phyloP scores from a whole-genome alignment of 148 eudicot species.

The Beta vulgaris region DNA sequence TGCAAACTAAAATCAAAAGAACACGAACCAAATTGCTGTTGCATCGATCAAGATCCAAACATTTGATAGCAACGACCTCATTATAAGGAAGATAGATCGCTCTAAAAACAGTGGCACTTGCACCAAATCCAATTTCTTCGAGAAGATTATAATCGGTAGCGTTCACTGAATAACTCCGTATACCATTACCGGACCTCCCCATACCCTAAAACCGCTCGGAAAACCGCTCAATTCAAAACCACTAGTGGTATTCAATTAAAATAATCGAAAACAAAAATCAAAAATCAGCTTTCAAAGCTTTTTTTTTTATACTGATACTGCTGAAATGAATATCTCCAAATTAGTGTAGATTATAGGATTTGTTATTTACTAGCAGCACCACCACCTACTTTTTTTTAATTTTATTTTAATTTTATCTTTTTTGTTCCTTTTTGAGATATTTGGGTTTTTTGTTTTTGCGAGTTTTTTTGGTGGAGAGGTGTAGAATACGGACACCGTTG shows the following conservation, averaged over 20 bases:
- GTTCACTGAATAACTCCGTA: constrained; percentile 51
- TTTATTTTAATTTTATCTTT: not conserved
- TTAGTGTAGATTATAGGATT: constrained; percentile 21
- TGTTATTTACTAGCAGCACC: not conserved
- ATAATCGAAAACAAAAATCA: not conserved
- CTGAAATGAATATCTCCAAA: not conserved
- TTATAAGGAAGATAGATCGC: constrained; percentile 87
- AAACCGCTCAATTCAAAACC: constrained; percentile 14
- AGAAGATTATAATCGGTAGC: constrained; percentile 66
- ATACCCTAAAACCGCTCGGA: constrained; percentile 16
- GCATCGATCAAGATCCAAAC: constrained; percentile 99
- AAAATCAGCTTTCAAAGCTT: not conserved
- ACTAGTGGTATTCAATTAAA: not conserved
- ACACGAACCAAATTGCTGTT: constrained; percentile 69
- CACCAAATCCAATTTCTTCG: constrained; percentile 84
- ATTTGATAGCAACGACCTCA: constrained; percentile 88
- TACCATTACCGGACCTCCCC: constrained; percentile 39
- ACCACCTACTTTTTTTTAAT: constrained; percentile 10
- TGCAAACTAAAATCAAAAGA: not conserved
- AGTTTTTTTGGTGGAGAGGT: not conserved
- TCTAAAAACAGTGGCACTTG: constrained; percentile 81
- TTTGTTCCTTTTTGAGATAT: not conserved
- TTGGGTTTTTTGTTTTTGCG: not conserved
- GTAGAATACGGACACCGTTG: constrained; percentile 17
- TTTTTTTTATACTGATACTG: not conserved